Evolutionary conservation across 805 yeast species (phyloP).

Genomic region (Lipomyces mesembrius): DNA sequence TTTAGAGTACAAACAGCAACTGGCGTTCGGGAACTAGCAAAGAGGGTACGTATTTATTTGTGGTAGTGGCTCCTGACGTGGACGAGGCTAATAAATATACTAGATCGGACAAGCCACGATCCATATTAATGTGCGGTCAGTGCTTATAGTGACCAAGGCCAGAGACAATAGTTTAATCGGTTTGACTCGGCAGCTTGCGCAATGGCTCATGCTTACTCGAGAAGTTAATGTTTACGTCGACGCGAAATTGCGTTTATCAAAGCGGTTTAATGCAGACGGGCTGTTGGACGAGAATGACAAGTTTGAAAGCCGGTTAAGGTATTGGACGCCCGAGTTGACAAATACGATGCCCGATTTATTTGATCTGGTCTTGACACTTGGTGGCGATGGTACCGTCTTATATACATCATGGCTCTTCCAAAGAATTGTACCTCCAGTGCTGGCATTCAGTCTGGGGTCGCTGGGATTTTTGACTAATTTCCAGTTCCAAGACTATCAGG

Average conservation of each 20-base stretch:
- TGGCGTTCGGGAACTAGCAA: conserved; percentile 43
- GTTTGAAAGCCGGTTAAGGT: conserved; percentile 56
- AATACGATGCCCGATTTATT: conserved; percentile 45
- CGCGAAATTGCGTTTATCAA: conserved; percentile 61
- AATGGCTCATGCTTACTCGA: conserved; percentile 62
- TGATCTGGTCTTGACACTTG: conserved; percentile 84
- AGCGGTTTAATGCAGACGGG: conserved; percentile 64
- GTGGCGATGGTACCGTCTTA: conserved; percentile 96
- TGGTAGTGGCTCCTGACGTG: not conserved
- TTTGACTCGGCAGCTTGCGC: conserved; percentile 77
- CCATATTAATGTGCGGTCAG: conserved; percentile 67
- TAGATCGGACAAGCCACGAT: conserved; percentile 45
- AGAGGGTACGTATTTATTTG: conserved; percentile 26
- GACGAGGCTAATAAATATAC: not conserved
- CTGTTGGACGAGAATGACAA: conserved; percentile 52
- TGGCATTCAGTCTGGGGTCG: conserved; percentile 74
- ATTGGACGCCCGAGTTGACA: conserved; percentile 71
- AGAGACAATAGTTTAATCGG: conserved; percentile 78
- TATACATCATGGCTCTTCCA: conserved; percentile 83
- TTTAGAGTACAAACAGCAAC: conserved; percentile 41
- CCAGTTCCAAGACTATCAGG: conserved; percentile 72
- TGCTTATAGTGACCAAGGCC: conserved; percentile 87
- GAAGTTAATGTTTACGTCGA: conserved; percentile 71
- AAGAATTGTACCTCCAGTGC: conserved; percentile 84
- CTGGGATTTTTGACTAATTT: conserved; percentile 83